Conservation (phyloP, 139 green algal species). For the Astrephomene gubernaculifera region DNA sequence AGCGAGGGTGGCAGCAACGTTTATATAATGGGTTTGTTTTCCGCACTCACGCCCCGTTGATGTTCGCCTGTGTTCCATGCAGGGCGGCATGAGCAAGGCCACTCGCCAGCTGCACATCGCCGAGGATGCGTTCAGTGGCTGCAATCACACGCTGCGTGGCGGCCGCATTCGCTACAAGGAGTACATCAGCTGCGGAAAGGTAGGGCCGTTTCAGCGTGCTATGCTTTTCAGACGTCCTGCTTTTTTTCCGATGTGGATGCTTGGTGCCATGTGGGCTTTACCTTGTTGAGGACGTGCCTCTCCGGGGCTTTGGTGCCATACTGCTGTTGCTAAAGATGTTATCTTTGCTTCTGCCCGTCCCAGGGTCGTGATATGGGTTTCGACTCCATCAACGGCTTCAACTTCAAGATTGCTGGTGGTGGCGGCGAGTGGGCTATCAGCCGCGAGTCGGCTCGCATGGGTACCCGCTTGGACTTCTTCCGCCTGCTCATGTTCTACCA, state of each 20-base stretch:
- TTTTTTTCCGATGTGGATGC: neutral
- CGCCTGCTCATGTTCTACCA: slow-evolving; percentile 62
- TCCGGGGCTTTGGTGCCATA: no score
- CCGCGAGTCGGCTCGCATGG: slow-evolving; percentile 79
- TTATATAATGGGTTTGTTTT: no score
- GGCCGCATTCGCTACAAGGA: slow-evolving; percentile 76
- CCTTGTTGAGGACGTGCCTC: no score
- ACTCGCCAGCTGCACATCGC: slow-evolving; percentile 73
- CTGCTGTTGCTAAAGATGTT: no score
- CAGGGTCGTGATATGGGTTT: slow-evolving; percentile 93
- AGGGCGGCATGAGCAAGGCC: slow-evolving; percentile 58
- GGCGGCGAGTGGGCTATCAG: slow-evolving; percentile 90
- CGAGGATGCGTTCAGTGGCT: slow-evolving; percentile 83
- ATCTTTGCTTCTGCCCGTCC: no score
- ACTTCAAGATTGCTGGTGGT: slow-evolving; percentile 85
- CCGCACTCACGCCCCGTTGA: no score
- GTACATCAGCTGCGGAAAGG: slow-evolving; percentile 74
- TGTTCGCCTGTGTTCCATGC: neutral
- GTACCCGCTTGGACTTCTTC: slow-evolving; percentile 57
- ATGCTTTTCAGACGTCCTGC: neutral
- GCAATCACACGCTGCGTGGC: slow-evolving; percentile 86
- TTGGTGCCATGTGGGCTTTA: neutral
- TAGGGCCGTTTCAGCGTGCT: neutral
- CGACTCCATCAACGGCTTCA: slow-evolving; percentile 92
- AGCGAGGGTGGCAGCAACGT: no score